These are phyloP conservation scores for Handroanthus guayacan DNA, from an alignment of 257 asterid genomes.

Conservation along the genomic window DNA sequence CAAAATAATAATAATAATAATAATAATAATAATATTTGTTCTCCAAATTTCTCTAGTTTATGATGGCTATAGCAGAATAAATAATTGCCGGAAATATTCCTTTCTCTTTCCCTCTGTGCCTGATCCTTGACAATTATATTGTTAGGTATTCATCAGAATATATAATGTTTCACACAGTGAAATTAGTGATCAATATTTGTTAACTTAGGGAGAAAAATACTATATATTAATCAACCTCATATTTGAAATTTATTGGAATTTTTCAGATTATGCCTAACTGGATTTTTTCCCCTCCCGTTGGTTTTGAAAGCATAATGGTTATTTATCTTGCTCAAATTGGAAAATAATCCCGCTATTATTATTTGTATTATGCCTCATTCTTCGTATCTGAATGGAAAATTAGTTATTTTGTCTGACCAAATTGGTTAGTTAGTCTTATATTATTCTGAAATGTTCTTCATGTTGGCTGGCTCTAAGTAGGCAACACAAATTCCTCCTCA, in stretches of 20 bases:
- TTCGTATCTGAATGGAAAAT: neutral
- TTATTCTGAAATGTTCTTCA: neutral
- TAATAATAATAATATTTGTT: neutral
- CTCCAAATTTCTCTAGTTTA: neutral
- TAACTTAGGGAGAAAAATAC: neutral
- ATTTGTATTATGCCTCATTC: neutral
- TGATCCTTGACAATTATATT: slow-evolving; percentile 11
- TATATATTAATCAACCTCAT: no score
- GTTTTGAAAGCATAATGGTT: neutral
- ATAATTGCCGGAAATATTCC: neutral
- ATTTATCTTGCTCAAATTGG: neutral
- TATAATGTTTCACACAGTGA: neutral
- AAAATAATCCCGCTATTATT: neutral
- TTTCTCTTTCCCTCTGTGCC: neutral
- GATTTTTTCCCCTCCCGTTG: no score
- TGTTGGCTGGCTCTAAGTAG: slow-evolving; percentile 20
- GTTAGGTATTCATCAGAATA: slow-evolving; percentile 20
- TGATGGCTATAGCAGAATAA: neutral
- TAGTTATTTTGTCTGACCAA: neutral
- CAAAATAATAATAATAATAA: neutral
- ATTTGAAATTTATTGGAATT: no score
- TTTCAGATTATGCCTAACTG: no score
- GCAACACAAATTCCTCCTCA: no score
- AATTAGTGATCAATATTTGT: neutral
- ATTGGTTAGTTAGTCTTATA: neutral